Percentiles rank a stretch among this genome's conserved stretches.
Conservation (phyloP, 2,329 filamentous ascomycete genomes). For the Venturia effusa region DNA sequence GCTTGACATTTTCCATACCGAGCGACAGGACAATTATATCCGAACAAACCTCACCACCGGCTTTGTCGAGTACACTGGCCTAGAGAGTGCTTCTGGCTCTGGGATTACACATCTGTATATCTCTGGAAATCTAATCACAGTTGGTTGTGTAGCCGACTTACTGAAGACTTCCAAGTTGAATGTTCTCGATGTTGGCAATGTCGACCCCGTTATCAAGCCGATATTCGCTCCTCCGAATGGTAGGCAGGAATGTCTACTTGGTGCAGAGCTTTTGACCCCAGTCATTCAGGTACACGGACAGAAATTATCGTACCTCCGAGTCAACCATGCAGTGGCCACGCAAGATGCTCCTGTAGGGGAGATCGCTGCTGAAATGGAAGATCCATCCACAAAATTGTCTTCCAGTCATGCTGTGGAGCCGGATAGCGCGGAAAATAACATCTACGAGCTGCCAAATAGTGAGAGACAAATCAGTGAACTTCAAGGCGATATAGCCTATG, state of each 20-base stretch:
- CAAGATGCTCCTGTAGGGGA: slow-evolving; percentile 24
- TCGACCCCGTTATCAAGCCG: slow-evolving; percentile 24
- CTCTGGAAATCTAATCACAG: slow-evolving; percentile 43
- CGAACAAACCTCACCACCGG: slow-evolving; percentile 36
- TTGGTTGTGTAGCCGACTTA: slow-evolving; percentile 44
- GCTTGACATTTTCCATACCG: slow-evolving; percentile 27
- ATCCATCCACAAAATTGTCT: slow-evolving; percentile 16
- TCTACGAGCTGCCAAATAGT: slow-evolving; percentile 18
- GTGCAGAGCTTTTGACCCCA: slow-evolving; percentile 44
- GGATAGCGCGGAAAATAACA: slow-evolving; percentile 14
- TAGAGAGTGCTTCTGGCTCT: slow-evolving; percentile 42
- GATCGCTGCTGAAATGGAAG: slow-evolving; percentile 18
- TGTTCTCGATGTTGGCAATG: slow-evolving; percentile 44
- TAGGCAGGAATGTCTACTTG: slow-evolving; percentile 26
- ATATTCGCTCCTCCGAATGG: slow-evolving; percentile 14
- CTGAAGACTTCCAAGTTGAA: slow-evolving; percentile 41
- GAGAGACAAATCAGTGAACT: slow-evolving; percentile 18
- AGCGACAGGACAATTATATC: slow-evolving; percentile 42
- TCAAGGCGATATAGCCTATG: slow-evolving; percentile 20
- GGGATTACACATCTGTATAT: slow-evolving; percentile 52
- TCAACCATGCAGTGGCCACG: slow-evolving; percentile 45
- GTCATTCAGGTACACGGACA: slow-evolving; percentile 33
- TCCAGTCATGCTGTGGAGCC: slow-evolving; percentile 21
- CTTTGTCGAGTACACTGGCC: slow-evolving; percentile 41
- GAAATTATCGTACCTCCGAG: slow-evolving; percentile 42